Evolutionary conservation across 805 yeast species (phyloP).

Genomic region (Pichia paraexigua): DNA sequence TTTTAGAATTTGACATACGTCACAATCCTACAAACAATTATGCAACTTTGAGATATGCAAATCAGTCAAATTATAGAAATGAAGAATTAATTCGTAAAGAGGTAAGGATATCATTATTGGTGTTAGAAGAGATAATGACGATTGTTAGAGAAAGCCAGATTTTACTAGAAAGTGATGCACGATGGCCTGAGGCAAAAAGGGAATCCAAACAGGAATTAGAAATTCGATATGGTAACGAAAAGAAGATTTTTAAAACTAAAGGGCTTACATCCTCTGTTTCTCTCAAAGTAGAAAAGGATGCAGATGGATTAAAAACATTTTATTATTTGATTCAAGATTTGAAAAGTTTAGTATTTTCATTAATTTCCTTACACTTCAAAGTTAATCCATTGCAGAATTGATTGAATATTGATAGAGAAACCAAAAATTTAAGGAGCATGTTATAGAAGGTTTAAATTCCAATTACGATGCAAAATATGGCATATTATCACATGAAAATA

Average conservation of each 20-base stretch:
- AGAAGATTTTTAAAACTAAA: conserved; percentile 29
- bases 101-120: conserved; percentile 28
- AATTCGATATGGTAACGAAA: conserved; percentile 30
- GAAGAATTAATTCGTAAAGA: conserved; percentile 35
- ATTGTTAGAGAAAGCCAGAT: conserved; percentile 34
- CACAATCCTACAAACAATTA: conserved; percentile 6
- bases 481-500: neutral
- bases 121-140: conserved; percentile 28
- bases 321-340: conserved; percentile 37
- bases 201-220: conserved; percentile 38
- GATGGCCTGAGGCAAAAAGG: conserved; percentile 34
- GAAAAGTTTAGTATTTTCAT: conserved; percentile 35
- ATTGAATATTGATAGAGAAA: no score
- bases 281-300: conserved; percentile 22
- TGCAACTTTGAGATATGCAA: conserved; percentile 31
- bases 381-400: conserved; percentile 1
- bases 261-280: conserved; percentile 18
- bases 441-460: no score
- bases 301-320: conserved; percentile 37
- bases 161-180: conserved; percentile 30
- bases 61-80: conserved; percentile 37
- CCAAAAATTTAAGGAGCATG: no score
- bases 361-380: conserved; percentile 19
- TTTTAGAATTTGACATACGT: conserved; percentile 25
- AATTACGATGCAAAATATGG: no score